phyloP scores from a whole-genome alignment of 768 basidiomycete species.

The Russula vinacea region DNA sequence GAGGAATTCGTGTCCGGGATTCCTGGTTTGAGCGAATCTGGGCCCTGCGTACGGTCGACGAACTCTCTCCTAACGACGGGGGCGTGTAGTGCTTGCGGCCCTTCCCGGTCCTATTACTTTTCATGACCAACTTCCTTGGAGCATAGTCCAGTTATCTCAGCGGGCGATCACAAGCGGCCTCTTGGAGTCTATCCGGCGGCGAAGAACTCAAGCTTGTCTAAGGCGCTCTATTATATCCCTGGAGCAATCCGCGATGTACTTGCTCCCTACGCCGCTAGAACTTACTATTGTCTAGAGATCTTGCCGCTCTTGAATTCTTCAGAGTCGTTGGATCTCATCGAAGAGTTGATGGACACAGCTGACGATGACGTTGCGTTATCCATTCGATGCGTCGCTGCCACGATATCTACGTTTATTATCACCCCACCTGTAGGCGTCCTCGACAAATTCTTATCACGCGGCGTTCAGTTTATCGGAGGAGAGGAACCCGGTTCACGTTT shows the following conservation, averaged over 20 bases:
- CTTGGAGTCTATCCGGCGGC: neutral
- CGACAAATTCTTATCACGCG: neutral
- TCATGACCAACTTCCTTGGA: neutral
- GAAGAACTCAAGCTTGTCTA: neutral
- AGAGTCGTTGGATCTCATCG: neutral
- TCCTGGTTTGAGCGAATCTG: neutral
- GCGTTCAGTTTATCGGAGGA: neutral
- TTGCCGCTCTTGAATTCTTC: neutral
- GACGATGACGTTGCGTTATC: neutral
- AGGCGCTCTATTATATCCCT: neutral
- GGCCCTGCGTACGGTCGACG: neutral
- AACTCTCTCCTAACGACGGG: neutral
- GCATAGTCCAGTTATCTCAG: neutral
- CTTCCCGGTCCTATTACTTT: slow-evolving; percentile 5
- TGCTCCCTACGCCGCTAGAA: neutral
- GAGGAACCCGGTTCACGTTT: neutral
- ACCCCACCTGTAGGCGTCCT: neutral
- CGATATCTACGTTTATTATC: neutral
- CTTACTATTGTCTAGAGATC: neutral
- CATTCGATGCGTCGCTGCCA: neutral
- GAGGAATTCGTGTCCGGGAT: slow-evolving; percentile 3
- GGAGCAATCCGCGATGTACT: slow-evolving; percentile 2
- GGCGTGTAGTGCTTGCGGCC: neutral
- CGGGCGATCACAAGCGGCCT: neutral
- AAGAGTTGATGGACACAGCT: neutral